phyloP scores from a whole-genome alignment of 306 rosid genomes.

The Vigna mungo region DNA sequence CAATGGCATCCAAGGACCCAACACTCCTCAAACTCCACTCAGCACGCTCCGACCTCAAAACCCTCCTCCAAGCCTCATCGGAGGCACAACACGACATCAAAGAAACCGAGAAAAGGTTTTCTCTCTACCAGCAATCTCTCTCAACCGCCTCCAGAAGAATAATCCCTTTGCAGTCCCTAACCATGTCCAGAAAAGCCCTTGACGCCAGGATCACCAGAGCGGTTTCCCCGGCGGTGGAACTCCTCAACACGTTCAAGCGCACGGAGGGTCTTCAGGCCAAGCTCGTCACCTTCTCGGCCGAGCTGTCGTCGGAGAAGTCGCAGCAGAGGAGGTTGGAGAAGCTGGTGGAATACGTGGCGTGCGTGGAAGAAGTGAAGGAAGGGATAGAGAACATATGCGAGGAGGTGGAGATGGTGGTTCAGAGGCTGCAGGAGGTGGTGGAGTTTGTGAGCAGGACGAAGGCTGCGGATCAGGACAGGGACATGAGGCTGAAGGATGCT shows the following conservation, averaged over 20 bases:
- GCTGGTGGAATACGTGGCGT: slow-evolving; percentile 60
- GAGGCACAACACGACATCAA: slow-evolving; percentile 54
- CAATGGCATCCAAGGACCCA: slow-evolving; percentile 38
- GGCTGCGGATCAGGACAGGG: slow-evolving; percentile 69
- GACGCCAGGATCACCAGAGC: slow-evolving; percentile 78
- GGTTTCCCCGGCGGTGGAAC: slow-evolving; percentile 71
- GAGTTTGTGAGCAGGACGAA: slow-evolving; percentile 89
- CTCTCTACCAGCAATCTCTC: slow-evolving; percentile 58
- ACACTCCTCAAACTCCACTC: slow-evolving; percentile 52
- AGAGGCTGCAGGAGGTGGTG: slow-evolving; percentile 89
- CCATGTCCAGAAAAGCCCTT: slow-evolving; percentile 85
- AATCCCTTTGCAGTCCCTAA: slow-evolving; percentile 69
- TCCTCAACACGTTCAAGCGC: slow-evolving; percentile 62
- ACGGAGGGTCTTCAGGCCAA: slow-evolving; percentile 65
- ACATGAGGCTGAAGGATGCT: slow-evolving; percentile 71
- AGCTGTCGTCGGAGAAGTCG: slow-evolving; percentile 46
- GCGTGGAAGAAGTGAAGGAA: slow-evolving; percentile 62
- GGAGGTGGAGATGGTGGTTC: slow-evolving; percentile 79
- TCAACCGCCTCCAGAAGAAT: slow-evolving; percentile 61
- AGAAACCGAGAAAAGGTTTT: slow-evolving; percentile 59
- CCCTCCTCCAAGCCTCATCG: slow-evolving; percentile 55
- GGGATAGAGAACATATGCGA: slow-evolving; percentile 56
- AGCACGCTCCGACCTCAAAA: slow-evolving; percentile 65
- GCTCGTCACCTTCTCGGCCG: slow-evolving; percentile 53
- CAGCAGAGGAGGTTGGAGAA: slow-evolving; percentile 49